Evolutionary conservation across 805 yeast genomes (phyloP).

Genomic region (Teunomyces funiuensis): DNA sequence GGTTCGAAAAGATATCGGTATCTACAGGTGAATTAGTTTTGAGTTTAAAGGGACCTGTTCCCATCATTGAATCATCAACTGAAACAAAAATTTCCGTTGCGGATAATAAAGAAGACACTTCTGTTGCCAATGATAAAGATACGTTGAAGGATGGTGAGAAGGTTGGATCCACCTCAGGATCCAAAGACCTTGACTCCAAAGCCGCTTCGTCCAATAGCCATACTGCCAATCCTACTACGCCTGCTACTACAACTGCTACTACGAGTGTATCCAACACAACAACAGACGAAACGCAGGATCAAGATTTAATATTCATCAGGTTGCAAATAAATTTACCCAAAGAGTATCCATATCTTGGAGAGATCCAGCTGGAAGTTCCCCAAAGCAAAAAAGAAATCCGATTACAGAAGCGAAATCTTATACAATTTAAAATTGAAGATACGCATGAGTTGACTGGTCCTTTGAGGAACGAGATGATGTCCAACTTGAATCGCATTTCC

Average conservation of each 20-base stretch:
- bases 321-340: constrained; percentile 69
- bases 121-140: constrained; percentile 2
- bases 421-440: constrained; percentile 67
- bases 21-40: constrained; percentile 77
- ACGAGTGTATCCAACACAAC: not conserved
- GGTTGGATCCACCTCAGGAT: not conserved
- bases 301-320: constrained; percentile 59
- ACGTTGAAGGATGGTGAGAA: not conserved
- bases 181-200: not conserved
- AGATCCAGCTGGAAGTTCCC: constrained; percentile 25
- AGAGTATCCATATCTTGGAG: constrained; percentile 64
- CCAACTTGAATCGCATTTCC: constrained; percentile 55
- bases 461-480: constrained; percentile 50
- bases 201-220: not conserved
- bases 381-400: constrained; percentile 15
- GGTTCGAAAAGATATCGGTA: constrained; percentile 85
- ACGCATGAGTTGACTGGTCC: constrained; percentile 62
- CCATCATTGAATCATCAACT: constrained; percentile 9
- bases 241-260: not conserved
- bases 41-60: constrained; percentile 66
- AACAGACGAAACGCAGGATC: constrained; percentile 44
- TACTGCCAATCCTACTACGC: not conserved
- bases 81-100: constrained; percentile 1
- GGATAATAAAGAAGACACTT: not conserved
- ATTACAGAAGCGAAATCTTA: constrained; percentile 21